Conservation (phyloP, 306 rosid genomes). For the Vigna radiata region DNA sequence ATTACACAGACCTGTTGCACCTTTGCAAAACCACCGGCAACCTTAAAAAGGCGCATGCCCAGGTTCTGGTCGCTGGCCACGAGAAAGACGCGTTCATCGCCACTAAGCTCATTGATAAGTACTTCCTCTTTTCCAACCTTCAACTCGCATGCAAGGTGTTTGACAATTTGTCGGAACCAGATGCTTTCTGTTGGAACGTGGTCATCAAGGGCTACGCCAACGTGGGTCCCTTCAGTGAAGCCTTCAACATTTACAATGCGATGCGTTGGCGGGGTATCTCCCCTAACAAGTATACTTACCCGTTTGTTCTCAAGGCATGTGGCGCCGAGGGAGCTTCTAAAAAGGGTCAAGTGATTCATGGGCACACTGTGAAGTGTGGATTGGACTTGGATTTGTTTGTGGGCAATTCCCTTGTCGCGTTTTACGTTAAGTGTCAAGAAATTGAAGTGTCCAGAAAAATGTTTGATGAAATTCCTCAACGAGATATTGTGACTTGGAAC, state of each 20-base stretch:
- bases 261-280: slow-evolving; percentile 56
- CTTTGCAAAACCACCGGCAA: slow-evolving; percentile 51
- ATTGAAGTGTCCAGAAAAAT: slow-evolving; percentile 57
- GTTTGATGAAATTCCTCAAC: slow-evolving; percentile 61
- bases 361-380: slow-evolving; percentile 68
- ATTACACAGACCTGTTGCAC: slow-evolving; percentile 50
- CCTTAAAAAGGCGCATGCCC: slow-evolving; percentile 65
- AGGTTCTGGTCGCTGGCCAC: slow-evolving; percentile 56
- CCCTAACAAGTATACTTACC: slow-evolving; percentile 67
- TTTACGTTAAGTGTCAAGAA: slow-evolving; percentile 66
- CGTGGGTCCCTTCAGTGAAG: slow-evolving; percentile 66
- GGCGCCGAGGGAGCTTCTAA: slow-evolving; percentile 55
- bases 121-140: slow-evolving; percentile 42
- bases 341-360: slow-evolving; percentile 68
- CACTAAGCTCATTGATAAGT: slow-evolving; percentile 67
- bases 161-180: slow-evolving; percentile 68
- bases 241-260: slow-evolving; percentile 54
- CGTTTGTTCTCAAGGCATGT: slow-evolving; percentile 82
- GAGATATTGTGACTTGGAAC: slow-evolving; percentile 78
- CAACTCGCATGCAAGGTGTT: slow-evolving; percentile 71
- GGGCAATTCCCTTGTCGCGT: slow-evolving; percentile 66
- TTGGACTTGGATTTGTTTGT: slow-evolving; percentile 69
- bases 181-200: slow-evolving; percentile 77
- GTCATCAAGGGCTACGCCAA: slow-evolving; percentile 75
- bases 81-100: slow-evolving; percentile 64